Percentiles rank a stretch among this genome's conserved stretches.
These are phyloP conservation scores for Saccharomycopsis selenospora DNA, from an alignment of 805 yeast genomes.

Conservation along the genomic window DNA sequence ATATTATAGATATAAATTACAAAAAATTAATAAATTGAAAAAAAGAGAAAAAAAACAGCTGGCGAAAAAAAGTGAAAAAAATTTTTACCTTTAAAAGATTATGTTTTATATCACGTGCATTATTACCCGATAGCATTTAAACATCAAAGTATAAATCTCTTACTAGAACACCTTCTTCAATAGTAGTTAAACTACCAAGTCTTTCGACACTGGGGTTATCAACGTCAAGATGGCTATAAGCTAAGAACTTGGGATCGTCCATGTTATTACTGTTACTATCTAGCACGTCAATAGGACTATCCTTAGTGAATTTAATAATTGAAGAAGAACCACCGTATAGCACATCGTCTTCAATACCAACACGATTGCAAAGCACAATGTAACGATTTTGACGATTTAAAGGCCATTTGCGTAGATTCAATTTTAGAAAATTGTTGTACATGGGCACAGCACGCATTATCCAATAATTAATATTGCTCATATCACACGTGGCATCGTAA, in stretches of 20 bases:
- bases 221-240: constrained; percentile 29
- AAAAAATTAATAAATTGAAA: background rate
- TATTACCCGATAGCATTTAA: background rate
- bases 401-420: background rate
- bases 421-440: constrained; percentile 30
- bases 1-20: too few species aligned
- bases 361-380: constrained; percentile 58
- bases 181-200: constrained; percentile 53
- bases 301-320: constrained; percentile 48
- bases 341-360: constrained; percentile 67
- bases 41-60: background rate
- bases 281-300: constrained; percentile 23
- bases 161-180: constrained; percentile 55
- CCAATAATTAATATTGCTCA: constrained; percentile 64
- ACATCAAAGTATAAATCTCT: constrained; percentile 45
- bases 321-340: constrained; percentile 62
- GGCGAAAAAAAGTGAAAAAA: background rate
- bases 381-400: constrained; percentile 25
- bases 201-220: constrained; percentile 46
- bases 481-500: constrained; percentile 32
- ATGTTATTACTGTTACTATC: constrained; percentile 22
- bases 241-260: background rate
- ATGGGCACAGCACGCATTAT: constrained; percentile 61
- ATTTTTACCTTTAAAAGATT: background rate
- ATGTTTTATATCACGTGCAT: background rate